Conservation (phyloP, 2,329 filamentous ascomycete species). For the Xenoacremonium recifei region DNA sequence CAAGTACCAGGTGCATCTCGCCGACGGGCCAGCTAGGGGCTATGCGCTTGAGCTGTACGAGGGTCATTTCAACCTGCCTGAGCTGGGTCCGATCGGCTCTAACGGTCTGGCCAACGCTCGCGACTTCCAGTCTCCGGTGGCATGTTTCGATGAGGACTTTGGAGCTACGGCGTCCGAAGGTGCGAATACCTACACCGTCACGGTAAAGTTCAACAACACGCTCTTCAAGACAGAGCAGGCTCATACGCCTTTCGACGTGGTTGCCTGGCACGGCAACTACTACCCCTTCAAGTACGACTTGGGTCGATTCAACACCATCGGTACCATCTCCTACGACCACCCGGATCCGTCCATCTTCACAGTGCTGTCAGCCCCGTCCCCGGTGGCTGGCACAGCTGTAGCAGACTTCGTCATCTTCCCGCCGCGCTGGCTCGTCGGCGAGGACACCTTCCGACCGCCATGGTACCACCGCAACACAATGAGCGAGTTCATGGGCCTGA, state of each 20-base stretch:
- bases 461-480: slow-evolving; percentile 72
- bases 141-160: slow-evolving; percentile 64
- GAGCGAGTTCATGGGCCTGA: slow-evolving; percentile 63
- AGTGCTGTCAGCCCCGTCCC: slow-evolving; percentile 63
- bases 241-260: slow-evolving; percentile 76
- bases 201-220: slow-evolving; percentile 64
- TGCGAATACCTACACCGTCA: slow-evolving; percentile 44
- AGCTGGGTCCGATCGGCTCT: slow-evolving; percentile 71
- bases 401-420: slow-evolving; percentile 74
- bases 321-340: slow-evolving; percentile 72
- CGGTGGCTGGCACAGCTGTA: slow-evolving; percentile 59
- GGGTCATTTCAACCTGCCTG: slow-evolving; percentile 69
- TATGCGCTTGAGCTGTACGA: slow-evolving; percentile 76
- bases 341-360: slow-evolving; percentile 78
- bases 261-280: slow-evolving; percentile 79
- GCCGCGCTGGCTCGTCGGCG: slow-evolving; percentile 67
- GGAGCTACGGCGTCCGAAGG: slow-evolving; percentile 39
- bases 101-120: slow-evolving; percentile 73
- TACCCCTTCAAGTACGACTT: slow-evolving; percentile 82
- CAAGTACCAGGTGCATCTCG: slow-evolving; percentile 69
- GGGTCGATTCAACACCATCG: slow-evolving; percentile 72
- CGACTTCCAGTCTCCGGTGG: slow-evolving; percentile 73
- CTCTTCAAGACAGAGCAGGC: slow-evolving; percentile 65
- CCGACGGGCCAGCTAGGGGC: slow-evolving; percentile 61
- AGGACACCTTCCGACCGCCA: slow-evolving; percentile 69